Evolutionary conservation across 2,329 filamentous ascomycete genomes (phyloP).

Genomic region (Fusarium verticillioides): DNA sequence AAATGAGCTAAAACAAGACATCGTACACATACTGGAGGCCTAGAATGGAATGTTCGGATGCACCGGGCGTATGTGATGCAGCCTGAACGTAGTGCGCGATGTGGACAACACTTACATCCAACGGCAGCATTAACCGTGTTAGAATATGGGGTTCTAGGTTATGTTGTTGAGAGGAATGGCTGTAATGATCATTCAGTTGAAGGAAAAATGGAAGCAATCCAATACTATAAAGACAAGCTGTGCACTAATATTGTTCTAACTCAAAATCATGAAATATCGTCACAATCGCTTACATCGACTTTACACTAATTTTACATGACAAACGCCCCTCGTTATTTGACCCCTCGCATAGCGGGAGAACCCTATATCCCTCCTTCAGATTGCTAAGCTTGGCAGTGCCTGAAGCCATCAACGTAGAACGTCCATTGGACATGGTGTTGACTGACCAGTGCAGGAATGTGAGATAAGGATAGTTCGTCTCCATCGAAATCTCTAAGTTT

Average conservation of each 20-base stretch:
- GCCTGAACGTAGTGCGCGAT: no score
- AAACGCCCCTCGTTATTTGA: background rate
- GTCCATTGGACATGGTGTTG: background rate
- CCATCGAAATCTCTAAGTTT: background rate
- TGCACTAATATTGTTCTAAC: background rate
- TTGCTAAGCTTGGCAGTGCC: slow-evolving; percentile 2
- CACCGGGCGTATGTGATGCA: background rate
- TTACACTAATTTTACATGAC: slow-evolving; percentile 9
- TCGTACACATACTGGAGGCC: background rate
- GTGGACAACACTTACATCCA: no score
- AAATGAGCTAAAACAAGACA: background rate
- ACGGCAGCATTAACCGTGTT: no score
- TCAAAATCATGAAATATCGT: background rate
- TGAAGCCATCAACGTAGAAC: background rate
- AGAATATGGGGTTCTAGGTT: no score
- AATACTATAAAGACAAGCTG: no score
- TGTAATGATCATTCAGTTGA: no score
- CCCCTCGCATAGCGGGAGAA: background rate
- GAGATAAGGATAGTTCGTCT: background rate
- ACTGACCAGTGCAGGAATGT: slow-evolving; percentile 5
- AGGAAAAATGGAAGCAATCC: no score
- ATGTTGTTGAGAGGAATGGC: no score
- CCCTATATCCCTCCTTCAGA: slow-evolving; percentile 7
- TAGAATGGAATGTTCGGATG: background rate
- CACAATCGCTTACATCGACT: background rate